A percentile compares a stretch with the other conserved stretches of the same genome.
Conservation (phyloP, 2,329 filamentous ascomycete genomes). For the Monilinia aucupariae region DNA sequence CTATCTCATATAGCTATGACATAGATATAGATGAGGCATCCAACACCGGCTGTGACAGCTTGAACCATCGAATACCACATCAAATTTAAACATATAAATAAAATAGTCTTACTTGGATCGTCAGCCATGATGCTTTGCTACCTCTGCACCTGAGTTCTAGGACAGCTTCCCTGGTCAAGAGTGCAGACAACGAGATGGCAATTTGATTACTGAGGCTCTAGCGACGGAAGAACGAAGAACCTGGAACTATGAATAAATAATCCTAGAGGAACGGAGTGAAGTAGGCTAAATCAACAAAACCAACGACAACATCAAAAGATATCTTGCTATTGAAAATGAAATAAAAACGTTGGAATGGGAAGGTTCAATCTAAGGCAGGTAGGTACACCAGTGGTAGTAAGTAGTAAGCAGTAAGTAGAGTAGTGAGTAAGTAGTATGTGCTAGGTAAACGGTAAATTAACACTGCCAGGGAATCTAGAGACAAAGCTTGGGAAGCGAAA, state of each 20-base stretch:
- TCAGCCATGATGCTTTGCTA: conserved; percentile 31
- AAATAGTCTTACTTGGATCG: conserved; percentile 35
- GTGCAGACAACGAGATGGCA: background rate
- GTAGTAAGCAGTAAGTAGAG: background rate
- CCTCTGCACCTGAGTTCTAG: background rate
- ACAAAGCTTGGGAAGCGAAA: conserved; percentile 8
- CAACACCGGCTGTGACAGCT: background rate
- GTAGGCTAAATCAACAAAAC: background rate
- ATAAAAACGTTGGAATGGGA: background rate
- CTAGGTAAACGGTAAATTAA: conserved; percentile 1
- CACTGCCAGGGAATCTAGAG: background rate
- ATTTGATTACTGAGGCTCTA: conserved; percentile 2
- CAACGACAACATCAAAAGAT: background rate
- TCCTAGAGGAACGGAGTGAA: background rate
- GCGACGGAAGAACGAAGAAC: background rate
- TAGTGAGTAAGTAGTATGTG: background rate
- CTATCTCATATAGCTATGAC: background rate
- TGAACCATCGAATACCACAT: background rate
- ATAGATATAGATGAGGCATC: background rate
- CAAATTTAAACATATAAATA: conserved; percentile 61
- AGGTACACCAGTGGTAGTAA: too few relatives aligned
- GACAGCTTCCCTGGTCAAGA: conserved; percentile 16
- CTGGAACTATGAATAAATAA: background rate
- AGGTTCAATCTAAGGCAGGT: background rate
- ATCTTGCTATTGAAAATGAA: background rate